phyloP scores from a whole-genome alignment of 805 yeast species.

The Ogataea populi-albae region DNA sequence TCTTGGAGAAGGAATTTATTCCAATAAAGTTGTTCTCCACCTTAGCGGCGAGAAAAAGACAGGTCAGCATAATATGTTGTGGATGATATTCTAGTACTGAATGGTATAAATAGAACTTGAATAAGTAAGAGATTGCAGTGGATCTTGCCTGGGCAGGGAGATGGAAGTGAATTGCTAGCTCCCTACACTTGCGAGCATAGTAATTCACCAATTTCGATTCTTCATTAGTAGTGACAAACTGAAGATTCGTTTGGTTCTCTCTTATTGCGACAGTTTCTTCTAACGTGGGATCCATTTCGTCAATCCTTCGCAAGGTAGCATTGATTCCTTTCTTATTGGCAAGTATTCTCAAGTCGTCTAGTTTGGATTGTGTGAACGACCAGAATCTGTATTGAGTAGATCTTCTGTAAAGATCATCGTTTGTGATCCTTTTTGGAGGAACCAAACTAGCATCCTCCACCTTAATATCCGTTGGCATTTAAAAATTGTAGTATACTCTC shows the following conservation, averaged over 20 bases:
- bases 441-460: neutral
- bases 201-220: constrained; percentile 65
- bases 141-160: constrained; percentile 87
- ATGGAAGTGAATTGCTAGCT: constrained; percentile 67
- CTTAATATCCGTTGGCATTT: neutral
- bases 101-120: constrained; percentile 73
- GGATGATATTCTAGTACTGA: constrained; percentile 90
- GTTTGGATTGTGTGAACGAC: constrained; percentile 69
- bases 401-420: constrained; percentile 84
- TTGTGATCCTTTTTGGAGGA: constrained; percentile 44
- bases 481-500: too few relatives aligned
- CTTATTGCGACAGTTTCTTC: constrained; percentile 20
- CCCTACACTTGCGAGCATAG: constrained; percentile 69
- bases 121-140: constrained; percentile 80
- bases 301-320: constrained; percentile 32
- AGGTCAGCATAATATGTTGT: constrained; percentile 70
- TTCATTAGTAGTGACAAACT: constrained; percentile 61
- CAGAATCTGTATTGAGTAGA: constrained; percentile 82
- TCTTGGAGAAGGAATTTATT: constrained; percentile 71
- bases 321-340: constrained; percentile 56
- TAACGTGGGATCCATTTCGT: constrained; percentile 11
- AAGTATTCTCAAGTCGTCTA: constrained; percentile 45
- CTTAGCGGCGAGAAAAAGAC: constrained; percentile 88
- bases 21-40: constrained; percentile 88
- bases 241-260: constrained; percentile 25